These are phyloP conservation scores for Pichia thaimueangensis DNA, from an alignment of 805 yeast genomes.

Conservation along the genomic window DNA sequence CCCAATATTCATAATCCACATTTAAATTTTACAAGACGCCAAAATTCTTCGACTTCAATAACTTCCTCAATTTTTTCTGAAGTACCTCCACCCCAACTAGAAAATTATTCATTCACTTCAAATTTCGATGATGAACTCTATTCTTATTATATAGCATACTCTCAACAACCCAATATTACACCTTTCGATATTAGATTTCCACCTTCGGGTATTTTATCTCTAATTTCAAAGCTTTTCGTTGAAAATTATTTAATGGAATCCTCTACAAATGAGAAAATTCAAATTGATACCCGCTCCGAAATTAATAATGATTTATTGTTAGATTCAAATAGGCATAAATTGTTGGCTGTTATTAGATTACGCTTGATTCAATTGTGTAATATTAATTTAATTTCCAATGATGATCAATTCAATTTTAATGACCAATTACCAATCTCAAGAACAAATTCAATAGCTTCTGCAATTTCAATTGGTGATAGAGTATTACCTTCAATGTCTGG, in stretches of 20 bases:
- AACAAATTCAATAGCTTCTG: slow-evolving; percentile 9
- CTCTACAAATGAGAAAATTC: slow-evolving; percentile 14
- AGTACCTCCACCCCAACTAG: slow-evolving; percentile 14
- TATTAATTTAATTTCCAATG: slow-evolving; percentile 7
- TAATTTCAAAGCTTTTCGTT: slow-evolving; percentile 50
- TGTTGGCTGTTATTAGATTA: slow-evolving; percentile 28
- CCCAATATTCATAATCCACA: background rate
- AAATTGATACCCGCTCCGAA: slow-evolving; percentile 22
- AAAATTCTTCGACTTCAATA: slow-evolving; percentile 20
- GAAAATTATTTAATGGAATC: slow-evolving; percentile 24
- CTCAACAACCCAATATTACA: slow-evolving; percentile 54
- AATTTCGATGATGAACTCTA: slow-evolving; percentile 40
- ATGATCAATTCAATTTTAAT: slow-evolving; percentile 6
- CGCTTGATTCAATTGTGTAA: slow-evolving; percentile 29
- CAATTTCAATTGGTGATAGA: slow-evolving; percentile 6
- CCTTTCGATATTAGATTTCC: slow-evolving; percentile 63
- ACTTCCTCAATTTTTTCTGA: slow-evolving; percentile 18
- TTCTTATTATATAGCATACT: slow-evolving; percentile 41
- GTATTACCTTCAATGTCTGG: slow-evolving; percentile 1
- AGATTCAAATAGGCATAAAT: slow-evolving; percentile 20
- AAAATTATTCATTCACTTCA: slow-evolving; percentile 28
- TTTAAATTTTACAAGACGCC: slow-evolving; percentile 6
- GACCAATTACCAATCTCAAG: slow-evolving; percentile 13
- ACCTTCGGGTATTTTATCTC: slow-evolving; percentile 59
- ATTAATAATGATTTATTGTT: slow-evolving; percentile 25